Evolutionary conservation across 169 alveolate species (phyloP), one percentile per base, ranked within the genome.

Genomic region (Theileria sp.): DNA sequence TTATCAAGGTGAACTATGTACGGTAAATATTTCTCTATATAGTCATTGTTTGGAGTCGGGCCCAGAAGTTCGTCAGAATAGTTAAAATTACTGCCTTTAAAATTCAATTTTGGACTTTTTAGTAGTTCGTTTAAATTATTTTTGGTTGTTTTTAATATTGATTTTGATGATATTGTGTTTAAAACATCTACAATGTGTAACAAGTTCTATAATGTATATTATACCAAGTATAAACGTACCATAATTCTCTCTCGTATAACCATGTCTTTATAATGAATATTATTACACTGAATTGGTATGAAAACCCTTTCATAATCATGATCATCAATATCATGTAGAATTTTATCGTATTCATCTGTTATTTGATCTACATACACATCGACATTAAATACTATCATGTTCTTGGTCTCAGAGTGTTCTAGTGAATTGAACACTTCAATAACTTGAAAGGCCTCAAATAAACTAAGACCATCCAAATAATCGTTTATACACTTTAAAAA

Each of bases 391-490:
- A 44, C 54, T 4, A 44, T 7, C 54, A 44, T 44, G 54, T 13
- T 44, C 54, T 44, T 44, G 54, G 19, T 10, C 54, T 44, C 54
- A 3, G 54, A 44, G 1, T 8, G 17, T 3, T 8, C 54, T 1
- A 44, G 15, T 8, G 54, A 2, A 8, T 44, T 44, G 8, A 44
- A 4, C 15, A 8, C 17, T 44, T 44, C 62, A 34, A 34, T 60
- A 69, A 38, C 56, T 69, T 30, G 65, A 60, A 69, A 17, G 8
- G 38, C 64, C 7, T 17, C 76, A 69, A 19, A 69, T n/a, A 60
- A 23, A 36, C 7, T 34, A 62, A 17, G 56, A 44, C n/a, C 19
- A 21, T n/a, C 58, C 25, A 44, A 44, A 26, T 44, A 15, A 17
- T 19, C 4, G 76, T 44, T 19, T 21, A 69, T 6, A 7, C 38